Conservation (phyloP, 495 filamentous ascomycete species). For the Aspergillus saccharolyticus region DNA sequence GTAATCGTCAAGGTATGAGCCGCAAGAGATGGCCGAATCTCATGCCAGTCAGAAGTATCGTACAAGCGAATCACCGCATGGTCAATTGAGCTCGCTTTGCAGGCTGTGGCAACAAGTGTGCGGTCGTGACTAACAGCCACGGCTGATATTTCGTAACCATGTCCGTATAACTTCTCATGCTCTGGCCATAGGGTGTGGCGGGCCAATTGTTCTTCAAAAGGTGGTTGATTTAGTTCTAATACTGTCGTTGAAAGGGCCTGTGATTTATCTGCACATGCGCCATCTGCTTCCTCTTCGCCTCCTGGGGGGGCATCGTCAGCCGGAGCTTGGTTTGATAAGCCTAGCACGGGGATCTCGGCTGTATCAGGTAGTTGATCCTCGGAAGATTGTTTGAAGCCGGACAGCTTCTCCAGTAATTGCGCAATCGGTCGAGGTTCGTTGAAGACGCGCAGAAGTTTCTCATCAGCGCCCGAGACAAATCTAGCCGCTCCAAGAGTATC, state of each 20-base stretch:
- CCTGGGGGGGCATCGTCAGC: conserved; percentile 48
- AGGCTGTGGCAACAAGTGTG: conserved; percentile 79
- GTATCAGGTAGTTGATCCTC: conserved; percentile 66
- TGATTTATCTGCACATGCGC: conserved; percentile 21
- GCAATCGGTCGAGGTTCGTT: conserved; percentile 83
- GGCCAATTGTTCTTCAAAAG: conserved; percentile 81
- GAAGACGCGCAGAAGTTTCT: conserved; percentile 94
- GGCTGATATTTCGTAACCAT: conserved; percentile 96
- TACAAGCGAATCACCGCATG: conserved; percentile 93
- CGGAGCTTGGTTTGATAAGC: conserved; percentile 92
- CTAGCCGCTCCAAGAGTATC: conserved; percentile 61
- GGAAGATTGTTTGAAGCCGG: conserved; percentile 47
- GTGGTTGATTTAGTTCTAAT: conserved; percentile 59
- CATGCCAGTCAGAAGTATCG: conserved; percentile 78
- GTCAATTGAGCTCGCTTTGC: conserved; percentile 83
- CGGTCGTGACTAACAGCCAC: conserved; percentile 75
- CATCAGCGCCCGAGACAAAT: conserved; percentile 95
- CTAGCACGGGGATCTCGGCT: conserved; percentile 88
- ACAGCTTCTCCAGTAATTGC: conserved; percentile 61
- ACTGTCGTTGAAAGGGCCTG: conserved; percentile 21
- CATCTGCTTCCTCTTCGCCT: conserved; percentile 45
- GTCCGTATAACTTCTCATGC: conserved; percentile 93
- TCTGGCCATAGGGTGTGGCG: conserved; percentile 95
- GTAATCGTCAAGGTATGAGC: conserved; percentile 84
- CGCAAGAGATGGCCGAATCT: conserved; percentile 73